Evolutionary conservation across 352 stramenopile species (phyloP).

Genomic region (Pythium aquatile): DNA sequence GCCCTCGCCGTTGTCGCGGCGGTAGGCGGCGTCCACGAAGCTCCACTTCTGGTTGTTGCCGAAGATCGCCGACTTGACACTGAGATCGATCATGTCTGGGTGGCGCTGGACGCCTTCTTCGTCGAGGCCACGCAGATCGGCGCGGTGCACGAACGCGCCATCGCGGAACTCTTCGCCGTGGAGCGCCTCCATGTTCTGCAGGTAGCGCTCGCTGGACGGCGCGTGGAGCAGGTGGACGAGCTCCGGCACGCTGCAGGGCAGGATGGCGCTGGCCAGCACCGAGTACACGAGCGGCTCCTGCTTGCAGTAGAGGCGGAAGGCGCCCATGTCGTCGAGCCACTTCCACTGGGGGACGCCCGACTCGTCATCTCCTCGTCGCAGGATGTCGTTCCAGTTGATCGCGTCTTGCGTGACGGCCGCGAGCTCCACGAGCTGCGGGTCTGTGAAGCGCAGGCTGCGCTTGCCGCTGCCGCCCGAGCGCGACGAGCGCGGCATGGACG

Average conservation of each 20-base stretch:
- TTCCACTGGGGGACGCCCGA: slow-evolving; percentile 19
- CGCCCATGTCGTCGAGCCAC: slow-evolving; percentile 23
- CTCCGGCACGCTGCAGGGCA: slow-evolving; percentile 24
- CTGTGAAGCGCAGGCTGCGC: slow-evolving; percentile 19
- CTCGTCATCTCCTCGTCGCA: slow-evolving; percentile 13
- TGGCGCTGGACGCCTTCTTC: not conserved
- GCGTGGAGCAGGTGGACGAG: slow-evolving; percentile 20
- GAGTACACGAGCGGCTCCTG: slow-evolving; percentile 12
- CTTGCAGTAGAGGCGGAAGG: slow-evolving; percentile 26
- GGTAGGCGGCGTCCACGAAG: slow-evolving; percentile 23
- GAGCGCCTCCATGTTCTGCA: slow-evolving; percentile 24
- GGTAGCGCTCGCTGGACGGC: slow-evolving; percentile 12
- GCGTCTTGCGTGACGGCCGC: slow-evolving; percentile 6
- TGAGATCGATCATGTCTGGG: slow-evolving; percentile 20
- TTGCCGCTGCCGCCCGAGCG: slow-evolving; percentile 13
- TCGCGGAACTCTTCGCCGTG: slow-evolving; percentile 27
- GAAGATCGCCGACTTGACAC: slow-evolving; percentile 28
- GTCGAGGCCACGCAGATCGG: slow-evolving; percentile 11
- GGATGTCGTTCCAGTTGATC: slow-evolving; percentile 27
- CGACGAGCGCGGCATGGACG: slow-evolving; percentile 5
- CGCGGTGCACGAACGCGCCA: slow-evolving; percentile 26
- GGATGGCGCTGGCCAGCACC: slow-evolving; percentile 19
- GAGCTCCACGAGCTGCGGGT: slow-evolving; percentile 14
- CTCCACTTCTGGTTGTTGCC: slow-evolving; percentile 28
- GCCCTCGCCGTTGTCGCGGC: slow-evolving; percentile 12